Base-by-base conservation (phyloP, 306 rosid genomes). In the Vigna trinervia region DNA sequence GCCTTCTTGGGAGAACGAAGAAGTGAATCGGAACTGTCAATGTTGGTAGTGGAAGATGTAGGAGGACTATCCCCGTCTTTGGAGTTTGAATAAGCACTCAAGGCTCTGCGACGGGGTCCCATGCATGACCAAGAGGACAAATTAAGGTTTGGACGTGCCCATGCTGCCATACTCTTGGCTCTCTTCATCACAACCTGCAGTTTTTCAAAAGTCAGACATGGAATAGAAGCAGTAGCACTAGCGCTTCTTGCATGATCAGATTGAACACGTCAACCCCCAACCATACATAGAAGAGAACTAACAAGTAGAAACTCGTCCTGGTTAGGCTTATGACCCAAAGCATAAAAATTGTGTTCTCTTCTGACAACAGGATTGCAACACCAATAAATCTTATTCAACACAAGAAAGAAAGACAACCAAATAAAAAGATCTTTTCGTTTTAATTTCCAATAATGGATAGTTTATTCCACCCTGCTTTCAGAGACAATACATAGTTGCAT, bases 131-230 rank as follows among this genome's bases (percentile, higher is more conserved):
- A 95, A 59, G 99, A 88, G 13, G 97, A 85, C 59, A 95, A 64
- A 69, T 59, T 73, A 68, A 95, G 92, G 46, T 77, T 75, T 73
- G 97, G 97, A 60, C 92, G 96, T 26, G 87, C 75, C 97, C 99
- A 95, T 75, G 99, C 98, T 78, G 98, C 98, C 96, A 95, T 87
- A 86, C 92, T 90, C 84, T 89, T 93, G 13, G 97, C 97, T 85
- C 92, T 95, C 88, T 77, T 92, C 97, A 95, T 89, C 76, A 89
- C 97, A 52, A 92, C 97, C 99, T 95, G 78, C 65, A 52, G 72
- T 84, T 38, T 68, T 64, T 30, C 41, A 70, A 84, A 72, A 41
- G 62, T 69, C 71, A 82, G 62, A 54, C 9, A 38, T 66, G 14
- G 64, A 68, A 46, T 28, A 14, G 13, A 36, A 50, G 79, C 17